Evolutionary conservation across 805 yeast species (phyloP).

Genomic region (Candida manassasensis): DNA sequence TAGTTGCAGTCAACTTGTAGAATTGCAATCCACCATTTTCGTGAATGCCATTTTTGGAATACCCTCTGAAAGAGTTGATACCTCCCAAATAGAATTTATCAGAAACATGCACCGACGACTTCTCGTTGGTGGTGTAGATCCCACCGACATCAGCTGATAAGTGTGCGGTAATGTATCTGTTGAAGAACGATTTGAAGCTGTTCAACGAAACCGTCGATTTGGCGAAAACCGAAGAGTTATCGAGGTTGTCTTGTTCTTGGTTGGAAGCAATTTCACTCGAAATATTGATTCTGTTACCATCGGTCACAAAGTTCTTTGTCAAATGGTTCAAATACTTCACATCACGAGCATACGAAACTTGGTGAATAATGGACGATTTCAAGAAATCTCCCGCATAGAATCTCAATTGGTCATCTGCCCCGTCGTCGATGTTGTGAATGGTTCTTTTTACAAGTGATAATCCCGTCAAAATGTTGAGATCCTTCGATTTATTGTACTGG

Average conservation of each 20-base stretch:
- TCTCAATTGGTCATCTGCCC: conserved; percentile 44
- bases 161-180: conserved; percentile 46
- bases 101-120: conserved; percentile 48
- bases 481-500: conserved; percentile 25
- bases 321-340: conserved; percentile 16
- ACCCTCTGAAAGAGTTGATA: conserved; percentile 65
- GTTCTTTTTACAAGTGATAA: conserved; percentile 56
- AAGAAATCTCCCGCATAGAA: conserved; percentile 30
- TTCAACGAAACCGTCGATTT: conserved; percentile 30
- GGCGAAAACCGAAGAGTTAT: conserved; percentile 20
- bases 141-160: conserved; percentile 52
- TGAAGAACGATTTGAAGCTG: conserved; percentile 38
- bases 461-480: conserved; percentile 42
- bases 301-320: conserved; percentile 34
- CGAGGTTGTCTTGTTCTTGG: conserved; percentile 23
- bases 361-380: conserved; percentile 30
- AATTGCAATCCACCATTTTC: conserved; percentile 70
- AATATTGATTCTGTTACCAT: conserved; percentile 59
- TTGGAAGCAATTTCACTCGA: conserved; percentile 46
- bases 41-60: conserved; percentile 62
- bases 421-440: conserved; percentile 45
- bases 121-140: conserved; percentile 32
- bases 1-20: conserved; percentile 51
- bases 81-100: conserved; percentile 89
- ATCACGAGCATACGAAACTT: conserved; percentile 18